Conservation (phyloP, 371 early-diverging fungal species). For the Blakeslea trispora region DNA sequence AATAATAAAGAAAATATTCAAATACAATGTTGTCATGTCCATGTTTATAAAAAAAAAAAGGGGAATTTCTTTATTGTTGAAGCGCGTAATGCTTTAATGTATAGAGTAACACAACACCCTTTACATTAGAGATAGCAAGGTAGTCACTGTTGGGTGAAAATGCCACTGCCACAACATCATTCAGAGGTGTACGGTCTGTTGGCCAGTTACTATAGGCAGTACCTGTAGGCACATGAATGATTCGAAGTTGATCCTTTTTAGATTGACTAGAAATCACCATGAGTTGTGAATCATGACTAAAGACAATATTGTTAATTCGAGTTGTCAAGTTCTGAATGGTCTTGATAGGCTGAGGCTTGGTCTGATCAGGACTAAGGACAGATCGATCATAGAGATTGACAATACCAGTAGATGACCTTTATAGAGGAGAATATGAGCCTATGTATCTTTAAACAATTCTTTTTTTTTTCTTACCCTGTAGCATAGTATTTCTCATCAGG, state of each 20-base stretch:
- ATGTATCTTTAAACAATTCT: no score
- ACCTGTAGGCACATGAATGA: slow-evolving; percentile 79
- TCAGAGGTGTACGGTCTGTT: slow-evolving; percentile 75
- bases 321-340: slow-evolving; percentile 85
- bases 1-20: no score
- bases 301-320: slow-evolving; percentile 63
- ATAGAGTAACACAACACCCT: slow-evolving; percentile 85
- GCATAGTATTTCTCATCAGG: slow-evolving; percentile 77
- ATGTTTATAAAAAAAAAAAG: no score
- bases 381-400: slow-evolving; percentile 83
- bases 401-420: slow-evolving; percentile 79
- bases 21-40: no score
- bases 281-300: slow-evolving; percentile 85
- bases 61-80: slow-evolving; percentile 18
- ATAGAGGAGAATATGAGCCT: slow-evolving; percentile 6
- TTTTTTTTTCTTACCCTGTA: slow-evolving; percentile 63
- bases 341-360: slow-evolving; percentile 72
- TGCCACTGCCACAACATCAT: slow-evolving; percentile 69
- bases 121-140: slow-evolving; percentile 86
- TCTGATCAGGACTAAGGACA: slow-evolving; percentile 37
- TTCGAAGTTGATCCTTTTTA: slow-evolving; percentile 74
- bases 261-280: slow-evolving; percentile 72
- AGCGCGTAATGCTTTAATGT: slow-evolving; percentile 69
- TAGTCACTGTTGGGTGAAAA: slow-evolving; percentile 92
- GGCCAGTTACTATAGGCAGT: slow-evolving; percentile 94